A percentile compares a stretch with the other conserved stretches of the same genome.
These are phyloP conservation scores for Papilionanthe hybrid DNA, from an alignment of 116 monocot genomes.

Conservation along the genomic window DNA sequence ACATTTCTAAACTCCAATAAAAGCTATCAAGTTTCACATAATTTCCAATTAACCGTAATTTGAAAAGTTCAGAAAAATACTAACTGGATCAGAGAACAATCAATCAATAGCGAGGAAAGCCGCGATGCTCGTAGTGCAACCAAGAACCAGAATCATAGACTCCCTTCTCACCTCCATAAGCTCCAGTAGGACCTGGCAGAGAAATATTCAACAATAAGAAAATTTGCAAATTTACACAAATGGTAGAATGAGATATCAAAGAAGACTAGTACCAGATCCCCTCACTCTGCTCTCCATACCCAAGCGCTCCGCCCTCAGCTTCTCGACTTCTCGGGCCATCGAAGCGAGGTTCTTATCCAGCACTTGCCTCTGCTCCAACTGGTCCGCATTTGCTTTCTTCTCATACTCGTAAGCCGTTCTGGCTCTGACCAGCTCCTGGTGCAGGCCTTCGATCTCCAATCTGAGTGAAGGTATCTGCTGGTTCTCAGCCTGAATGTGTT, in stretches of 20 bases:
- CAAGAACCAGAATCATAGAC: slow-evolving; percentile 27
- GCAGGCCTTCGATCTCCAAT: slow-evolving; percentile 33
- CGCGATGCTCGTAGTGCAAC: slow-evolving; percentile 26
- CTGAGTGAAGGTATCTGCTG: slow-evolving; percentile 31
- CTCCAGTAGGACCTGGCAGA: slow-evolving; percentile 12
- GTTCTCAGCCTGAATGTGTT: slow-evolving; percentile 36
- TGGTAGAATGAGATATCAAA: background rate
- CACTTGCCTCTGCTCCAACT: slow-evolving; percentile 45
- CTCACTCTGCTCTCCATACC: slow-evolving; percentile 22
- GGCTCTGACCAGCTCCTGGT: slow-evolving; percentile 33
- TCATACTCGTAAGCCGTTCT: slow-evolving; percentile 43
- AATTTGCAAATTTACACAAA: no score
- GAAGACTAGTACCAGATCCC: slow-evolving; percentile 22
- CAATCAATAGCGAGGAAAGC: slow-evolving; percentile 27
- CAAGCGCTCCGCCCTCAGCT: slow-evolving; percentile 38
- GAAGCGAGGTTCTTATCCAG: slow-evolving; percentile 56
- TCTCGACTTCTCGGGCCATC: slow-evolving; percentile 63
- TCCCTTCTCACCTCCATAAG: slow-evolving; percentile 19
- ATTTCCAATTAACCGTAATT: background rate
- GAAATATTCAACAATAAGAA: background rate
- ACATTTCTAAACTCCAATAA: background rate
- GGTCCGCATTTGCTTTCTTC: slow-evolving; percentile 42
- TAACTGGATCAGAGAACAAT: background rate
- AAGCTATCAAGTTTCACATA: background rate
- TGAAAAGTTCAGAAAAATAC: background rate